phyloP scores from a whole-genome alignment of 768 basidiomycete genomes.

The Cyathus striatus region DNA sequence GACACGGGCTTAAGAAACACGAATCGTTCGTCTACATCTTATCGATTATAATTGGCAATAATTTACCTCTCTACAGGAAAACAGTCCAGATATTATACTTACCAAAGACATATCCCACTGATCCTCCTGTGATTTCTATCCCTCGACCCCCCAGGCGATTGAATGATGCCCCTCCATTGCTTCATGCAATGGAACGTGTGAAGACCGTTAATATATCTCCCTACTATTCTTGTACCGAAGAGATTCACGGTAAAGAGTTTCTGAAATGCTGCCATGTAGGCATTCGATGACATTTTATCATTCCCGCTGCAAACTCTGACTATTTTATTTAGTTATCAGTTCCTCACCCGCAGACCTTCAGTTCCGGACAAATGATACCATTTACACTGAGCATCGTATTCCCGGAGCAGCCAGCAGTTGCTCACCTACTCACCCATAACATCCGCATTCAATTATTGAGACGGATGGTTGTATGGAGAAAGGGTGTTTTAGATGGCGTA shows the following conservation, averaged over 20 bases:
- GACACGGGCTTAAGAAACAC: constrained; percentile 26
- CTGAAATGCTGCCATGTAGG: constrained; percentile 20
- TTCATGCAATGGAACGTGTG: constrained; percentile 19
- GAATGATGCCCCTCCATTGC: constrained; percentile 10
- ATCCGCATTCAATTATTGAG: constrained; percentile 31
- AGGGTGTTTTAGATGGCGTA: constrained; percentile 13
- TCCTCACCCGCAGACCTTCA: constrained; percentile 26
- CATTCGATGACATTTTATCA: constrained; percentile 1
- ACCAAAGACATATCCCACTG: constrained; percentile 33
- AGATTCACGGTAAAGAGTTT: constrained; percentile 9
- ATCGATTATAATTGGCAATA: not conserved
- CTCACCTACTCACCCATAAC: constrained; percentile 24
- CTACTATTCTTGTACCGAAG: constrained; percentile 10
- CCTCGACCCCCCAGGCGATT: constrained; percentile 17
- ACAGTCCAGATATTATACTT: constrained; percentile 35
- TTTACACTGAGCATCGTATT: constrained; percentile 31
- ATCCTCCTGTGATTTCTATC: constrained; percentile 25
- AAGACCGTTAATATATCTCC: constrained; percentile 20
- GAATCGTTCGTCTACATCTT: constrained; percentile 25
- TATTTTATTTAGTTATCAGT: constrained; percentile 25
- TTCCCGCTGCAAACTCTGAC: too few relatives aligned
- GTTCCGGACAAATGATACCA: constrained; percentile 36
- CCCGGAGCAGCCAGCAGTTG: constrained; percentile 28
- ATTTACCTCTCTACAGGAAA: constrained; percentile 12
- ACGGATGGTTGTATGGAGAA: constrained; percentile 23